A percentile compares a stretch with the other conserved stretches of the same genome.
Evolutionary conservation across 495 filamentous ascomycete species (phyloP).

Genomic region (Penicillium ochrochloron): DNA sequence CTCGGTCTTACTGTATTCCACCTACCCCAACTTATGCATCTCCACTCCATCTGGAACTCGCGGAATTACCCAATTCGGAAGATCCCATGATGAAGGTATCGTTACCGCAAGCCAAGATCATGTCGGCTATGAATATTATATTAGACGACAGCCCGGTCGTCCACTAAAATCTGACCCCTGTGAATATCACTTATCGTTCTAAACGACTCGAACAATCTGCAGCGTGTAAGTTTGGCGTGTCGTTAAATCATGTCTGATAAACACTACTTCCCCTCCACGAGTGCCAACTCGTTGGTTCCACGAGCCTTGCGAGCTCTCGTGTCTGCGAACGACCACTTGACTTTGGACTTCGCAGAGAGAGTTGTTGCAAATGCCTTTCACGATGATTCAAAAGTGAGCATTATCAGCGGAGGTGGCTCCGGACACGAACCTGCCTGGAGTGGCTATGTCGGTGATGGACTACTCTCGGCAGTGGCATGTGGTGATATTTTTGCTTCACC

Average conservation of each 20-base stretch:
- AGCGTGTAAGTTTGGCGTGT: background rate
- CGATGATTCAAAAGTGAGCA: conserved; percentile 21
- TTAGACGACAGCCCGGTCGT: background rate
- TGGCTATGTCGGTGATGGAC: conserved; percentile 23
- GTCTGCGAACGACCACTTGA: conserved; percentile 17
- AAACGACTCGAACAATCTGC: background rate
- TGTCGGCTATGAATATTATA: background rate
- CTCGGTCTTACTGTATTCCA: too few relatives aligned
- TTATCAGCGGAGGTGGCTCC: conserved; percentile 25
- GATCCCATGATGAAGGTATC: conserved; percentile 2
- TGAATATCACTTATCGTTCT: too few relatives aligned
- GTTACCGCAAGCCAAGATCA: background rate
- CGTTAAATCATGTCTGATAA: conserved; percentile 20
- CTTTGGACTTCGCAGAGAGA: conserved; percentile 11
- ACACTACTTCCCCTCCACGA: conserved; percentile 23
- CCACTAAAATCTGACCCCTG: background rate
- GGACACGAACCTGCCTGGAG: conserved; percentile 24
- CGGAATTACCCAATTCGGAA: background rate
- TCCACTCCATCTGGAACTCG: background rate
- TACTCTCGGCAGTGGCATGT: conserved; percentile 23
- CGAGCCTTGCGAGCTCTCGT: conserved; percentile 17
- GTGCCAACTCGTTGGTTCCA: conserved; percentile 22
- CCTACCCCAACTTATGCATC: background rate
- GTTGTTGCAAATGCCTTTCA: conserved; percentile 18
- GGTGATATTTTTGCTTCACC: conserved; percentile 23